Conservation (phyloP, 2,329 filamentous ascomycete genomes). For the Aspergillus sp. region DNA sequence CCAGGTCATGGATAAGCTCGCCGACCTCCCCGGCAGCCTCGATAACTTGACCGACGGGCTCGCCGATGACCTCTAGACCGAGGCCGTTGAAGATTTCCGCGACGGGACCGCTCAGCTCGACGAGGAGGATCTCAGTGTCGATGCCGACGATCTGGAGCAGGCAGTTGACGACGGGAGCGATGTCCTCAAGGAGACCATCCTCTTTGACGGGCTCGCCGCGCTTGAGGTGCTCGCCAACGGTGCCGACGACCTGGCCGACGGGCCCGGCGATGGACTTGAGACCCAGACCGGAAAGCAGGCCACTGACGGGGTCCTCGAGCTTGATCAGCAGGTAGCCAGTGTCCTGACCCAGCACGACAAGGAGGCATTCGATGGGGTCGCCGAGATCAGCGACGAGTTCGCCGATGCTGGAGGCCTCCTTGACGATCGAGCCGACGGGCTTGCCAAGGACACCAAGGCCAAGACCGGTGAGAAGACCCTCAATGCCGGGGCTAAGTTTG, state of each 20-base stretch:
- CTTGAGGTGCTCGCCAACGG: constrained; percentile 11
- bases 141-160: constrained; percentile 8
- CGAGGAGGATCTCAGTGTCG: constrained; percentile 15
- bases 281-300: constrained; percentile 10
- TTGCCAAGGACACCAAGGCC: constrained; percentile 26
- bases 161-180: constrained; percentile 11
- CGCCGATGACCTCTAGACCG: constrained; percentile 10
- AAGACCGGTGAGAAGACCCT: constrained; percentile 27
- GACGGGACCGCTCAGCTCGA: constrained; percentile 21
- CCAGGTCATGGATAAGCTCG: constrained; percentile 21
- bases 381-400: constrained; percentile 26
- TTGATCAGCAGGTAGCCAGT: constrained; percentile 7
- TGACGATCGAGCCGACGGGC: constrained; percentile 28
- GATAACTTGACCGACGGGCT: constrained; percentile 19
- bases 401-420: constrained; percentile 24
- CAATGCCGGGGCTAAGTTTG: constrained; percentile 28
- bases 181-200: constrained; percentile 12
- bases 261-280: constrained; percentile 13
- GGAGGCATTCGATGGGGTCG: constrained; percentile 18
- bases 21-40: constrained; percentile 16
- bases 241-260: constrained; percentile 15
- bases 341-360: constrained; percentile 21
- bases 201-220: background rate
- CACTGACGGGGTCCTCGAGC: constrained; percentile 11
- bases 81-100: constrained; percentile 19